These are phyloP conservation scores for Halteria grandinella DNA, from an alignment of 73 alveolate genomes.

Conservation along the genomic window DNA sequence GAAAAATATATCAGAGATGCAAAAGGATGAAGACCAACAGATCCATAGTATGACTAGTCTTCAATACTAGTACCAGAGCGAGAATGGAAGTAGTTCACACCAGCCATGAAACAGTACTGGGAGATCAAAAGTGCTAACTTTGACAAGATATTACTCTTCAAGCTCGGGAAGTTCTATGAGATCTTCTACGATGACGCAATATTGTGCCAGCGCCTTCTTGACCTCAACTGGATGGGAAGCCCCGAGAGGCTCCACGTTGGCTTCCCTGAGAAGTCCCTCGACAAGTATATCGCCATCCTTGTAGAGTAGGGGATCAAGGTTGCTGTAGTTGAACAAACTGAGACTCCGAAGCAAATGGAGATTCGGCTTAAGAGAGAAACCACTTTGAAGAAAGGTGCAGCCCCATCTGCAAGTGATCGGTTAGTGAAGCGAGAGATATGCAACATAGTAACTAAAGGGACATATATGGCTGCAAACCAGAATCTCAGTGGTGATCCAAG, in stretches of 20 bases:
- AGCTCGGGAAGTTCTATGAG: slow-evolving; percentile 85
- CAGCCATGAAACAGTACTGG: slow-evolving; percentile 80
- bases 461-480: no score
- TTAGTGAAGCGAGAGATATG: slow-evolving; percentile 85
- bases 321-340: slow-evolving; percentile 94
- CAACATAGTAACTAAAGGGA: slow-evolving; percentile 90
- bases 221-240: slow-evolving; percentile 86
- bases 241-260: slow-evolving; percentile 88
- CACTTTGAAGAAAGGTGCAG: background rate
- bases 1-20: slow-evolving; percentile 60
- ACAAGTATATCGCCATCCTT: slow-evolving; percentile 76
- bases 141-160: slow-evolving; percentile 72
- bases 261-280: slow-evolving; percentile 91
- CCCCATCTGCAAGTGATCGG: slow-evolving; percentile 9
- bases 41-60: slow-evolving; percentile 75
- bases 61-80: slow-evolving; percentile 66
- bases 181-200: slow-evolving; percentile 81
- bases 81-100: slow-evolving; percentile 78
- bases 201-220: slow-evolving; percentile 69
- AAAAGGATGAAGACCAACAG: slow-evolving; percentile 60
- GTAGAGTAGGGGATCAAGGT: slow-evolving; percentile 86
- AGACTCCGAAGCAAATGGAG: slow-evolving; percentile 84
- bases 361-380: slow-evolving; percentile 62
- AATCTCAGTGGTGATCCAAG: no score
- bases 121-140: slow-evolving; percentile 64